Percentiles rank a stretch among this genome's conserved stretches.
These are phyloP conservation scores for Microcyclosporella mali DNA, from an alignment of 2,329 filamentous ascomycete genomes.

Conservation along the genomic window DNA sequence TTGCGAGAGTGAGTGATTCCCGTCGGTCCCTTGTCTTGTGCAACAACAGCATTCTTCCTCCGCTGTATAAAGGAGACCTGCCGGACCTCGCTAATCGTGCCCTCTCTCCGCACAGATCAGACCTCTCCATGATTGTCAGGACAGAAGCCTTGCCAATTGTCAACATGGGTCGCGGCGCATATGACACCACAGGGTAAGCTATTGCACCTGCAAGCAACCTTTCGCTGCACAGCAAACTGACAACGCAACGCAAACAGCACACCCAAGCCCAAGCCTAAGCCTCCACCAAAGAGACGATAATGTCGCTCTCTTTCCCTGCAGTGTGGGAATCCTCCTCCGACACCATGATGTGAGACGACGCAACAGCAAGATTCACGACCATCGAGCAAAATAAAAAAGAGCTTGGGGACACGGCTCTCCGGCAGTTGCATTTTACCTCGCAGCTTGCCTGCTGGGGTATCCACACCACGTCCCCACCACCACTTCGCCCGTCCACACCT, in stretches of 20 bases:
- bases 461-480: too few species aligned
- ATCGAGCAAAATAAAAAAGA: neutral
- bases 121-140: slow-evolving; percentile 37
- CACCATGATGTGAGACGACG: too few species aligned
- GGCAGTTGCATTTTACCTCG: slow-evolving; percentile 3
- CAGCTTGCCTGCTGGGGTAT: slow-evolving; percentile 8
- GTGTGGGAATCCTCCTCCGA: slow-evolving; percentile 1
- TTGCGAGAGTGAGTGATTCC: slow-evolving; percentile 24
- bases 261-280: slow-evolving; percentile 41
- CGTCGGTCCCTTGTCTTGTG: slow-evolving; percentile 19
- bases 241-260: slow-evolving; percentile 21
- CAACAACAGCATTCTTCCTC: slow-evolving; percentile 13
- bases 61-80: slow-evolving; percentile 13
- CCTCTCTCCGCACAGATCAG: slow-evolving; percentile 8
- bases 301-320: neutral
- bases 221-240: slow-evolving; percentile 7
- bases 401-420: neutral
- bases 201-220: slow-evolving; percentile 3
- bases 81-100: slow-evolving; percentile 12
- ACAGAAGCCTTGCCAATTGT: slow-evolving; percentile 31
- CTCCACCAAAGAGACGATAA: slow-evolving; percentile 27
- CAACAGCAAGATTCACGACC: slow-evolving; percentile 1
- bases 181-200: slow-evolving; percentile 42
- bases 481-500: slow-evolving; percentile 1
- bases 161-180: slow-evolving; percentile 46